Evolutionary conservation across 1,284 basidiomycete species (phyloP), one percentile per base, ranked within the genome.

Genomic region (Tetrapyrgos nigripes): DNA sequence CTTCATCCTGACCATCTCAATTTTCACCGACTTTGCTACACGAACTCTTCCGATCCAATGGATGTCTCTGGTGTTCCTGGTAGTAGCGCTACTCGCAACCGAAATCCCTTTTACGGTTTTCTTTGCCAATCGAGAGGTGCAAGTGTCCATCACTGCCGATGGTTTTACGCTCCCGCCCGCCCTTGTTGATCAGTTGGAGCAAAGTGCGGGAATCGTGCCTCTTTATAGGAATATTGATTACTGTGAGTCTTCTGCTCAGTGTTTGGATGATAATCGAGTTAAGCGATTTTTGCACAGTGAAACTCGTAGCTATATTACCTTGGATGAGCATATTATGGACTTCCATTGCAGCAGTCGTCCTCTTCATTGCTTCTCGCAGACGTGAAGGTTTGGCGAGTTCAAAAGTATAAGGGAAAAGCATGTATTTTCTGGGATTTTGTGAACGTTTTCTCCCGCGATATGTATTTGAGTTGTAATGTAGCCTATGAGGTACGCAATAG

Each of bases 21-120:
- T 58, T 67, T 44, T 66, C 66, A 46, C 61, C 44, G 40, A 68
- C 68, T 17, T 68, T 69, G 29, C 47, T 14, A 57, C 76, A 8
- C 65, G 66, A 6, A 69, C 73, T 1, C 68, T 78, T 33, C 71
- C 69, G 24, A 51, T 76, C 33, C 78, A 83, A 69, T 72, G 75
- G 3, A 62, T 64, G 50, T 37, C 77, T 23, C 74, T 87, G 49
- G 67, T 74, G 21, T 79, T 87, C 68, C 76, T 77, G 59, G 72
- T 77, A 24, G 31, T 78, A 4, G 84, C 83, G 79, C 70, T 88
- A 45, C 77, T 88, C 64, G 85, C 81, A 4, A 70, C 78, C 23
- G 72, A 83, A 53, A 74, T 87, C 21, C 77, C 85, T 1, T 85
- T 80, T 69, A 83, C 82, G 44, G 66, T 76, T 65, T 83, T 81